phyloP scores from a whole-genome alignment of 768 basidiomycete genomes.

The Rhodotorula diobovata region DNA sequence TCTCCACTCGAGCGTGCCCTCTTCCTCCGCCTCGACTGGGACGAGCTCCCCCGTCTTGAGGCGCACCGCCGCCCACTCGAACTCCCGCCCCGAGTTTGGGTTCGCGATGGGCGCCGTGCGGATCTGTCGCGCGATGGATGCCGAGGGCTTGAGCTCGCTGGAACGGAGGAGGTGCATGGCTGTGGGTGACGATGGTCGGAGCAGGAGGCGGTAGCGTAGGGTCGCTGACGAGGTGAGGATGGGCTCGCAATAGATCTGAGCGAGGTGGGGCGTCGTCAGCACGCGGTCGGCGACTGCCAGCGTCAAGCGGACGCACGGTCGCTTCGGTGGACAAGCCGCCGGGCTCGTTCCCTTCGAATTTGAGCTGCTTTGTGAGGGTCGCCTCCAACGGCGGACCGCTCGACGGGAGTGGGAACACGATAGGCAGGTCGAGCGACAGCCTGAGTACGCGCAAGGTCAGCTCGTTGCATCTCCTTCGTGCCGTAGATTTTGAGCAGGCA shows the following conservation, averaged over 20 bases:
- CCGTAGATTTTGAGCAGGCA: neutral
- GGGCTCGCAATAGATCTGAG: constrained; percentile 1
- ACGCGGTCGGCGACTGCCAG: too few species aligned
- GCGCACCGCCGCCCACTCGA: constrained; percentile 12
- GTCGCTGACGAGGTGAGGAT: neutral
- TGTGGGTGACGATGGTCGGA: neutral
- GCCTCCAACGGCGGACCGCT: neutral
- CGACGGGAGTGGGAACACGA: constrained; percentile 1
- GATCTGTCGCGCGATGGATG: constrained; percentile 2
- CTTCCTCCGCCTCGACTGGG: neutral
- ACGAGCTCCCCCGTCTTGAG: neutral
- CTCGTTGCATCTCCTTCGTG: too few species aligned
- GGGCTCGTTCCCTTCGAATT: neutral
- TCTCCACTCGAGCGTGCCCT: neutral
- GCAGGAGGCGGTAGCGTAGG: constrained; percentile 11
- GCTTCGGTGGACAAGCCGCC: constrained; percentile 3
- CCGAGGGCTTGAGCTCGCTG: neutral
- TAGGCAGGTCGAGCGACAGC: constrained; percentile 2
- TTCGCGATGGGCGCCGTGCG: constrained; percentile 23
- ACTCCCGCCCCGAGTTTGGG: neutral
- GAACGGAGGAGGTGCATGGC: neutral
- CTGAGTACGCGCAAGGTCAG: neutral
- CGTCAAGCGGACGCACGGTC: neutral
- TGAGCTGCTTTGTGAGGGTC: neutral
- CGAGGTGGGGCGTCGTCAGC: neutral